phyloP scores from a whole-genome alignment of 2,329 filamentous ascomycete species.

The Mycosphaerelloides madeirae region DNA sequence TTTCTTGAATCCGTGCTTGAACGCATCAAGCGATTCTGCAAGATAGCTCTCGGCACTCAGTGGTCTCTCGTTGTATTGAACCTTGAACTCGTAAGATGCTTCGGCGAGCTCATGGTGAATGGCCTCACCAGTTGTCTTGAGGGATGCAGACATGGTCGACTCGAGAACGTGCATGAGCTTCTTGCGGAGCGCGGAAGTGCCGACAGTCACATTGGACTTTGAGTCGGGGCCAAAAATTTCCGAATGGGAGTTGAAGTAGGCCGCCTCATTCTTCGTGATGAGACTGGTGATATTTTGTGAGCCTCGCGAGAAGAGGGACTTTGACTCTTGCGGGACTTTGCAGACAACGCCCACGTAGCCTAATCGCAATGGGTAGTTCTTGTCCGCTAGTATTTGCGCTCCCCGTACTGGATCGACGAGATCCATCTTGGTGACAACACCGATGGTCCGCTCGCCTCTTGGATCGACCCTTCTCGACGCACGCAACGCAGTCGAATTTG shows the following conservation, averaged over 20 bases:
- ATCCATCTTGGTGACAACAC: constrained; percentile 99
- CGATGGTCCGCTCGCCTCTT: constrained; percentile 90
- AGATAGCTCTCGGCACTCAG: constrained; percentile 94
- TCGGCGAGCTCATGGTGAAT: constrained; percentile 95
- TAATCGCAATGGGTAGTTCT: constrained; percentile 88
- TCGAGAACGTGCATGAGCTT: constrained; percentile 97
- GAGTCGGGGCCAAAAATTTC: constrained; percentile 70
- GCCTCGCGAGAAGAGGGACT: constrained; percentile 76
- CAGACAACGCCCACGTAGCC: constrained; percentile 96
- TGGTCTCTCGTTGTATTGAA: constrained; percentile 96
- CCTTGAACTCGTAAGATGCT: constrained; percentile 97
- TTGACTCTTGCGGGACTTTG: constrained; percentile 62
- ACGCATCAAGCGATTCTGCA: constrained; percentile 87
- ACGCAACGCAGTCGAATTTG: constrained; percentile 87
- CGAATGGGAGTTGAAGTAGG: constrained; percentile 81
- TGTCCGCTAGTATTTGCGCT: constrained; percentile 72
- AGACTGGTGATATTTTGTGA: constrained; percentile 71
- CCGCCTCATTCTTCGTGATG: constrained; percentile 81
- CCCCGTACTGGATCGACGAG: constrained; percentile 81
- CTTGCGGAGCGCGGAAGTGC: constrained; percentile 81
- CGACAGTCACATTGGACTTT: constrained; percentile 61
- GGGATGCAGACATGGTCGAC: constrained; percentile 90
- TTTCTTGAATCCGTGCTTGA: constrained; percentile 96
- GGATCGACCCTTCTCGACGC: constrained; percentile 90
- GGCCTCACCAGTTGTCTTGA: constrained; percentile 83